Base-by-base conservation (phyloP, 2,329 filamentous ascomycete species). In the Xenoacremonium recifei region DNA sequence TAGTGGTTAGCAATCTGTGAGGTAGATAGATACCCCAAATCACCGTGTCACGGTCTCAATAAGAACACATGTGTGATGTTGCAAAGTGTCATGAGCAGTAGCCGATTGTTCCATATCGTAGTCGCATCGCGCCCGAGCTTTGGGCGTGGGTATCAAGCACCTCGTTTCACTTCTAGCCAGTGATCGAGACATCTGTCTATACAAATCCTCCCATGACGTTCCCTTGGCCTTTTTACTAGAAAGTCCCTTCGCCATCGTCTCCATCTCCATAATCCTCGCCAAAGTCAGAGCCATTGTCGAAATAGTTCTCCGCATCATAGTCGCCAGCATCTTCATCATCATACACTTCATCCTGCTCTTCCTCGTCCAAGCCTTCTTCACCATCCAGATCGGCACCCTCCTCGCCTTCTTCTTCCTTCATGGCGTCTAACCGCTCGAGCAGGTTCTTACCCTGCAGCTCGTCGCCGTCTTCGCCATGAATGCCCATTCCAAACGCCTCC, bases 281-380 rank as follows among this genome's bases (percentile, higher is more conserved):
- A 39, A 76, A 71, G 18, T 79, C 76, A 47, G 77, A 75, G 11
- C 76, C 76, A 18, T 72, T 76, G 45, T 81, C 78, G 56, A 82
- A 82, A 63, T 81, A 81, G 9, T 70, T 70, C 53, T 82, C 79
- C 3, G 79, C 79, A 33, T 82, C 74, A 55, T 82, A 82, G 46
- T 82, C 79, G 6, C 79, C 78, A 2, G 75, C 79, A 36, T 78
- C 76, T 44, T 80, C 76, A 41, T 82, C 79, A 35, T 82, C 75
- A 46, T 74, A 76, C 18, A 63, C 66, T 40, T 75, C 71, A 40
- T 75, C 73, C 49, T 75, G 70, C 15, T 72, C 72, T 9, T 70
- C 71, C 38, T 72, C 70, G 23, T 66, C 64, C 29, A 62, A 55
- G 7, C 65, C 72, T 37, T 77, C 75, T 17, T 77, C 75, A 20